Evolutionary conservation across 2,329 filamentous ascomycete species (phyloP).

Genomic region (Xylariaceae sp.): DNA sequence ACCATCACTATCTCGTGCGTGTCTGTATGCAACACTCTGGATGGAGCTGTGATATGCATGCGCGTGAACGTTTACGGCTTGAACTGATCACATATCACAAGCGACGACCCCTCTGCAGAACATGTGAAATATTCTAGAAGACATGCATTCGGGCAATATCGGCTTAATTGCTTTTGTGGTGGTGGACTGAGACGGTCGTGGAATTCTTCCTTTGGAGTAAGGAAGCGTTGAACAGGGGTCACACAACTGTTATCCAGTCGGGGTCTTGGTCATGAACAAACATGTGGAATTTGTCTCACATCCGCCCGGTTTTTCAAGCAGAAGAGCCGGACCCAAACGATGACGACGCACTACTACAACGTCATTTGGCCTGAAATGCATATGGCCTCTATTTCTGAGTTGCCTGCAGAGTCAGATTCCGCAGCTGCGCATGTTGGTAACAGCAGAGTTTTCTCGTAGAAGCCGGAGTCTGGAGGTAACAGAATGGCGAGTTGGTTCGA

Average conservation of each 20-base stretch:
- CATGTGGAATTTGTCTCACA: no score
- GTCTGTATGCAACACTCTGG: neutral
- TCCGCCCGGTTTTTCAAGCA: no score
- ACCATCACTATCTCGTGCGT: neutral
- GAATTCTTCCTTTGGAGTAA: neutral
- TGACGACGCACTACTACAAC: no score
- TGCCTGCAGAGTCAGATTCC: no score
- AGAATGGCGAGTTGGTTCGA: no score
- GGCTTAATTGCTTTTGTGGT: constrained; percentile 13
- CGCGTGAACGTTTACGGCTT: neutral
- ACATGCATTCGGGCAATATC: constrained; percentile 15
- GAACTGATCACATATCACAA: constrained; percentile 5
- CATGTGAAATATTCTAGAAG: constrained; percentile 8
- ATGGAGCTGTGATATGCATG: neutral
- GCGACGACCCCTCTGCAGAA: neutral
- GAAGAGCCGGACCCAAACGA: no score
- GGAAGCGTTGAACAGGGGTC: constrained; percentile 9
- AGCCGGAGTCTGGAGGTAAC: no score
- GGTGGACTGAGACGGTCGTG: constrained; percentile 2
- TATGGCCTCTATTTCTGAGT: no score
- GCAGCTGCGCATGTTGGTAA: no score
- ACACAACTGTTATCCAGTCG: neutral
- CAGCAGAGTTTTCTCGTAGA: no score
- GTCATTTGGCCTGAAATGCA: no score
- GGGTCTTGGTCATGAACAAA: no score